Evolutionary conservation across 1,284 basidiomycete species (phyloP), one percentile per base, ranked within the genome.

Genomic region (Grifola frondosa): DNA sequence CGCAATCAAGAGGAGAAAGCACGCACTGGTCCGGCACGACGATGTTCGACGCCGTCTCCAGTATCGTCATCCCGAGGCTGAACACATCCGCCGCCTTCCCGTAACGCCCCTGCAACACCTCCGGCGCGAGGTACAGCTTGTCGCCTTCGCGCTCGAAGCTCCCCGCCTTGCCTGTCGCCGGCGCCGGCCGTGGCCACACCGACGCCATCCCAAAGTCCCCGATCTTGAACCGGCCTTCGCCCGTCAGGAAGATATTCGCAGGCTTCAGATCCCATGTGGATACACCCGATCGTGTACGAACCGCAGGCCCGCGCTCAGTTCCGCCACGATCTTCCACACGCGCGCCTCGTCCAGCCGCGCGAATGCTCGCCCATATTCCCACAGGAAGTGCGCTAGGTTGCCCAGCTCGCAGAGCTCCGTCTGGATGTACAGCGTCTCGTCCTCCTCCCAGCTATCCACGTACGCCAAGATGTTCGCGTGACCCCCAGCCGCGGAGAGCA

Each of bases 131-230:
- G 71, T 99, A 99, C 52, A 97, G 78, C 60, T 98, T 89, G 67
- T 99, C 97, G 9, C 97, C 97, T 66, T 99, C 97, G 17, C 95
- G 78, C 67, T 97, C 94, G 59, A 93, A 93, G 30, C 79, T 81
- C 46, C 77, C 76, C 15, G 69, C 30, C 30, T 68, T 53, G 66
- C 49, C 63, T 44, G 58, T 62, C 48, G 56, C 51, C 9, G 59
- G 60, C 21, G 50, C 50, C 2, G 68, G 70, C 32, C 91, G 74
- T 3, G 91, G 91, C 85, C 88, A 92, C 38, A 89, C 58, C 3
- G 89, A 87, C 6, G 94, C 94, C 77, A 97, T 88, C n/a, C 97
- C 97, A 74, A 99, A 99, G 67, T 99, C 97, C 12, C 94, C 94
- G 61, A 99, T 95, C 74, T 95, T 97, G 69, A 99, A 88, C 21